Evolutionary conservation across 768 basidiomycete genomes (phyloP).

Genomic region (Mycena pura): DNA sequence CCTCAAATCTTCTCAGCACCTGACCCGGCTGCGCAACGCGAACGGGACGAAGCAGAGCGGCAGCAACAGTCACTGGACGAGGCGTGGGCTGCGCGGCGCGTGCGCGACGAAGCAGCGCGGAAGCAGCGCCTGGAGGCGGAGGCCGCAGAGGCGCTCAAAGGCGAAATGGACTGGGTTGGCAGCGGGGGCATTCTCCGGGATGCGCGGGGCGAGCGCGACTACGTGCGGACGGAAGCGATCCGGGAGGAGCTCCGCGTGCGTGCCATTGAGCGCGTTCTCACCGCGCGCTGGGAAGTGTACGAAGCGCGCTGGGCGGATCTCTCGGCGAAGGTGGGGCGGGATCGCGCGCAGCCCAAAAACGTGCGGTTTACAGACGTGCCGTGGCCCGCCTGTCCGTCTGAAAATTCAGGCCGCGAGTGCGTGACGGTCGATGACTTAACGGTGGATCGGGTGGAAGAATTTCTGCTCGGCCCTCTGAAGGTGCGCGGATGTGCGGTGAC

Average conservation of each 20-base stretch:
- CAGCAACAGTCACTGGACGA: slow-evolving; percentile 19
- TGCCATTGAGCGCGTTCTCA: slow-evolving; percentile 47
- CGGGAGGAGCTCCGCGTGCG: slow-evolving; percentile 53
- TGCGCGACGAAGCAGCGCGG: slow-evolving; percentile 21
- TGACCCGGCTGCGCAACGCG: slow-evolving; percentile 2
- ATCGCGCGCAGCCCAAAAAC: slow-evolving; percentile 15
- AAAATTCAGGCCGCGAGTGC: slow-evolving; percentile 9
- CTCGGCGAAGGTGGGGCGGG: slow-evolving; percentile 30
- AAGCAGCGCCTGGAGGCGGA: slow-evolving; percentile 37
- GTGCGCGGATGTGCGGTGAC: slow-evolving; percentile 50
- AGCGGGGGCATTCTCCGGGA: slow-evolving; percentile 63
- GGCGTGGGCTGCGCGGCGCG: slow-evolving; percentile 20
- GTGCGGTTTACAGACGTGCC: slow-evolving; percentile 62
- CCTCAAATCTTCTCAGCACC: background rate
- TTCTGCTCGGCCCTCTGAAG: slow-evolving; percentile 54
- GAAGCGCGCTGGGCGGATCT: slow-evolving; percentile 58
- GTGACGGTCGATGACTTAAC: slow-evolving; percentile 43
- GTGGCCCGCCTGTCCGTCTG: slow-evolving; percentile 63
- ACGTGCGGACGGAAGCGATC: slow-evolving; percentile 54
- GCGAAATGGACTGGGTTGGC: slow-evolving; percentile 67
- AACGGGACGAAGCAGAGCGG: slow-evolving; percentile 17
- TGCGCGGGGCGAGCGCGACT: slow-evolving; percentile 54
- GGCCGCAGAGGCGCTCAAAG: slow-evolving; percentile 49
- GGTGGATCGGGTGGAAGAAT: slow-evolving; percentile 49
- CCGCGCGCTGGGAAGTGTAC: slow-evolving; percentile 58